Conservation (phyloP, 768 basidiomycete genomes). For the Hygrophoropsis aurantiaca region DNA sequence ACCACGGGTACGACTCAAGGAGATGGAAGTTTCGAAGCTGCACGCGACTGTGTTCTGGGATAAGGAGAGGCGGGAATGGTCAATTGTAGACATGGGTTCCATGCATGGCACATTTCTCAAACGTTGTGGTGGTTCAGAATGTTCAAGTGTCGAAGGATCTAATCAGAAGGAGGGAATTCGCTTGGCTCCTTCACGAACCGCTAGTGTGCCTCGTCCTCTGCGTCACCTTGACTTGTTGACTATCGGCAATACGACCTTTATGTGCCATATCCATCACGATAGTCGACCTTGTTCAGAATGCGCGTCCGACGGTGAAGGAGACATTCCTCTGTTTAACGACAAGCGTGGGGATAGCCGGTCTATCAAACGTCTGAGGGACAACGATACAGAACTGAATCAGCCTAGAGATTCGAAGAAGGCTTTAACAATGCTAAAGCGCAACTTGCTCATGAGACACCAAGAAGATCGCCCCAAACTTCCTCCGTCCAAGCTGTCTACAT, state of each 20-base stretch:
- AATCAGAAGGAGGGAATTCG: conserved; percentile 37
- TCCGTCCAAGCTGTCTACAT: conserved; percentile 11
- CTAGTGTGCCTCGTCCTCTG: conserved; percentile 67
- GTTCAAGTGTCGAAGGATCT: conserved; percentile 18
- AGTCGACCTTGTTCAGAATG: conserved; percentile 64
- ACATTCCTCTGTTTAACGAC: conserved; percentile 55
- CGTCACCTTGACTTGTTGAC: conserved; percentile 64
- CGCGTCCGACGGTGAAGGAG: conserved; percentile 45
- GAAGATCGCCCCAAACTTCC: conserved; percentile 14
- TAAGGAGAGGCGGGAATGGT: conserved; percentile 56
- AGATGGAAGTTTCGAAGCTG: conserved; percentile 81
- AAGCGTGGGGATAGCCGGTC: conserved; percentile 7
- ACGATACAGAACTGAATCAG: conserved; percentile 11
- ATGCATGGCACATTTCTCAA: conserved; percentile 78
- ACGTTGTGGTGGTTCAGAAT: conserved; percentile 18
- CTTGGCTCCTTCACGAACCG: conserved; percentile 62
- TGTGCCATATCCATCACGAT: conserved; percentile 66
- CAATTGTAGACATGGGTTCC: conserved; percentile 81
- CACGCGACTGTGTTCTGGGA: conserved; percentile 81
- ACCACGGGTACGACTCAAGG: conserved; percentile 73
- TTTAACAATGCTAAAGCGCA: conserved; percentile 63
- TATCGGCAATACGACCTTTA: conserved; percentile 70
- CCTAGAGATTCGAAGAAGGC: conserved; percentile 60
- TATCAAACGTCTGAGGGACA: conserved; percentile 17
- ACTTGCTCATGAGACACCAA: conserved; percentile 54